These are phyloP conservation scores for Phytophthora cryptogea DNA, from an alignment of 352 stramenopile genomes.

Conservation along the genomic window DNA sequence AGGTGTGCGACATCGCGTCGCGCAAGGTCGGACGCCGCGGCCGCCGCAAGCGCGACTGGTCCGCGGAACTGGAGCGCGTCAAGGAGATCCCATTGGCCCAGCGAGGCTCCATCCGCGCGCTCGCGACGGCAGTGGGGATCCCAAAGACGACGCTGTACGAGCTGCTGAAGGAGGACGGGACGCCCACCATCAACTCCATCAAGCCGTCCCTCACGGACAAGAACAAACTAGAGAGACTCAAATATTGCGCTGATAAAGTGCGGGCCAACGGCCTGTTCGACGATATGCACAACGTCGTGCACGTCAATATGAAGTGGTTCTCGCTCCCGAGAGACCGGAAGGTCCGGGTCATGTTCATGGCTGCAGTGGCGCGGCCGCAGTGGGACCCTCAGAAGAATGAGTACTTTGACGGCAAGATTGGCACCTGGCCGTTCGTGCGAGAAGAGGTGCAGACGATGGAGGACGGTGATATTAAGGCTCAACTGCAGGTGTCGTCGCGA, in stretches of 20 bases:
- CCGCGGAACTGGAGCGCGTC: constrained; percentile 43
- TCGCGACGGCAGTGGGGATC: constrained; percentile 46
- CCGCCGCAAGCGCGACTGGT: constrained; percentile 51
- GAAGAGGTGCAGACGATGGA: constrained; percentile 7
- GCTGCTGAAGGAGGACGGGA: constrained; percentile 42
- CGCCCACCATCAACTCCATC: constrained; percentile 39
- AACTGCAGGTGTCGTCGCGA: not conserved
- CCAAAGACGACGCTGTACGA: constrained; percentile 53
- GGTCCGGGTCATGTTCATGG: constrained; percentile 52
- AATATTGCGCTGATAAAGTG: constrained; percentile 42
- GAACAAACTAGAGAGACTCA: constrained; percentile 45
- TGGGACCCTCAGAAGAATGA: constrained; percentile 37
- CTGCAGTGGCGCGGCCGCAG: constrained; percentile 45
- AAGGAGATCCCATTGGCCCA: constrained; percentile 45
- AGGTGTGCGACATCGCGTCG: constrained; percentile 46
- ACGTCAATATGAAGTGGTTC: constrained; percentile 59
- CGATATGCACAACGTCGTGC: constrained; percentile 50
- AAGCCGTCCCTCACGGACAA: constrained; percentile 49
- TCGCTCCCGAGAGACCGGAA: constrained; percentile 39
- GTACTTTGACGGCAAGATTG: constrained; percentile 53
- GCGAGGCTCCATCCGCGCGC: constrained; percentile 42
- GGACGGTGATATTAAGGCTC: constrained; percentile 3
- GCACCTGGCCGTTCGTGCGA: constrained; percentile 47
- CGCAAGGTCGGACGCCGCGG: constrained; percentile 46
- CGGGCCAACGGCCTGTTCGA: constrained; percentile 42